These are phyloP conservation scores for Xylariaceae sp. DNA, from an alignment of 2,329 filamentous ascomycete genomes.

Conservation along the genomic window DNA sequence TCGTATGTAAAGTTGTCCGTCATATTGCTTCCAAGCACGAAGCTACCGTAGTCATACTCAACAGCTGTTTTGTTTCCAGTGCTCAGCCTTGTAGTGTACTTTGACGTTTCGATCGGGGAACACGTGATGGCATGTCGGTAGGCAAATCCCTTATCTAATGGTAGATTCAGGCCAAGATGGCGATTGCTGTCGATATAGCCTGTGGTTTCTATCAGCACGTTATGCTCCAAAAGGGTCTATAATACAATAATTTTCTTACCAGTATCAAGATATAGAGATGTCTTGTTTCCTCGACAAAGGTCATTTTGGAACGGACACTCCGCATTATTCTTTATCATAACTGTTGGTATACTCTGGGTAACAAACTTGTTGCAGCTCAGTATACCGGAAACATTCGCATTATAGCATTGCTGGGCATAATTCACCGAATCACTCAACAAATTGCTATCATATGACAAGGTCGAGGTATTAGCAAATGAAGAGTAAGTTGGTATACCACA, in stretches of 20 bases:
- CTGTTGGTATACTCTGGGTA: neutral
- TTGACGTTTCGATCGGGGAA: neutral
- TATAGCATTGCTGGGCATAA: slow-evolving; percentile 5
- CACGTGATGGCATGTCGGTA: neutral
- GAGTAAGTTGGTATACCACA: neutral
- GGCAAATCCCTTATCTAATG: neutral
- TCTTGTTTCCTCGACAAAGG: neutral
- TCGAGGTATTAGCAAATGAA: neutral
- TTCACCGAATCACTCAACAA: neutral
- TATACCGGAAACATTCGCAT: neutral
- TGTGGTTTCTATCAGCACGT: no score
- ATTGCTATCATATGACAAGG: neutral
- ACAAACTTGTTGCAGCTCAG: slow-evolving; percentile 1
- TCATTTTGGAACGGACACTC: slow-evolving; percentile 1
- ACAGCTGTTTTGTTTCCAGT: neutral
- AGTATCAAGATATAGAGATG: slow-evolving; percentile 3
- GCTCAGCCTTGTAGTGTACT: neutral
- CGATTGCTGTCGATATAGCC: neutral
- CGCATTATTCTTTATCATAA: neutral
- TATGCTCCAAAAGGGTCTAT: no score
- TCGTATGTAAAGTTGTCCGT: neutral
- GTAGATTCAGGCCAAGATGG: neutral
- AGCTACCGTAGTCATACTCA: neutral
- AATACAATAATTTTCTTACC: no score
- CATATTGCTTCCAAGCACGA: neutral